Percentiles rank a stretch among this genome's conserved stretches.
These are phyloP conservation scores for Ophiorrhiza pumila DNA, from an alignment of 257 asterid species.

Conservation along the genomic window DNA sequence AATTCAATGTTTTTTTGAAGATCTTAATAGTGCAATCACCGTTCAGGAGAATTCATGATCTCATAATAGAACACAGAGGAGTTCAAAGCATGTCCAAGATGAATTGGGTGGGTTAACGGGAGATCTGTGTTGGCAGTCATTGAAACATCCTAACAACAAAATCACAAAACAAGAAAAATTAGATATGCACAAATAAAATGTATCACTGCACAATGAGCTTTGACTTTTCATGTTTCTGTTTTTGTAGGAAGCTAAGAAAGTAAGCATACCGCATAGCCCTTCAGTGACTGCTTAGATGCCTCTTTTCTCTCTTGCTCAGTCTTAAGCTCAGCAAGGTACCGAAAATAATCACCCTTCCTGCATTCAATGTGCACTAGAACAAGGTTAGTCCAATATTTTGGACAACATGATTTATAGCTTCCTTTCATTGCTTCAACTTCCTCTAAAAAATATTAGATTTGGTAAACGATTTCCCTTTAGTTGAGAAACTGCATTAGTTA, in stretches of 20 bases:
- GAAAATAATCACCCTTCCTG: too few species aligned
- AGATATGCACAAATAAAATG: not conserved
- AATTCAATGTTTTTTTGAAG: too few species aligned
- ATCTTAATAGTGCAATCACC: too few species aligned
- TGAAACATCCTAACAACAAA: constrained; percentile 51
- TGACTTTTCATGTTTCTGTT: not conserved
- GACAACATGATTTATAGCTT: not conserved
- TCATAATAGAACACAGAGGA: constrained; percentile 84
- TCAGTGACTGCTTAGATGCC: constrained; percentile 66
- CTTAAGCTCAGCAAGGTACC: too few species aligned
- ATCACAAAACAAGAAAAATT: constrained; percentile 11
- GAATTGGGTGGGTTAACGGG: constrained; percentile 83
- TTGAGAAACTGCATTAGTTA: too few species aligned
- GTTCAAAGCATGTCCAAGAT: constrained; percentile 83
- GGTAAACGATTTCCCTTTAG: too few species aligned
- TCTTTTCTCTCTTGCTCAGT: too few species aligned
- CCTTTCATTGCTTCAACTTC: not conserved
- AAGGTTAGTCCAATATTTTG: too few species aligned
- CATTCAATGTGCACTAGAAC: constrained; percentile 4
- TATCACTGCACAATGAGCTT: not conserved
- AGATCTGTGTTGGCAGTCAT: constrained; percentile 59
- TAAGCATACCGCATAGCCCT: constrained; percentile 73
- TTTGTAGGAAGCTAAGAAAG: not conserved
- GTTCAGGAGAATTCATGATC: constrained; percentile 83
- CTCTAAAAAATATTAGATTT: not conserved